Evolutionary conservation across 2,329 filamentous ascomycete species (phyloP), one percentile per base, ranked within the genome.

Genomic region (Trichoderma asperellum): DNA sequence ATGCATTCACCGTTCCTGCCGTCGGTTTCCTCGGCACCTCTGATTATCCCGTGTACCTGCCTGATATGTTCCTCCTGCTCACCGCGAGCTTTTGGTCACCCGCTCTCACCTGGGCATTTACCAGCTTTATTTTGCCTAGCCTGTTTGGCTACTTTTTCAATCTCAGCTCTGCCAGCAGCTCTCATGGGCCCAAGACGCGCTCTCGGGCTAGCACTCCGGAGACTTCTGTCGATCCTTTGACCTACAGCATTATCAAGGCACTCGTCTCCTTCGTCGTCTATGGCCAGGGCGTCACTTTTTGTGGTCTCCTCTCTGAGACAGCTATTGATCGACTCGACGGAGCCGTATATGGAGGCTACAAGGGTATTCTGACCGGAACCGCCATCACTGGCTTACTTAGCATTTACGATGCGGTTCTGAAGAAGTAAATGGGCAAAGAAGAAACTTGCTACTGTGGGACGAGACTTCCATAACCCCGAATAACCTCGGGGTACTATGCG

Each of bases 61-160:
- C 94, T 0, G 92, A 98, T 79, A 83, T 97, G 74, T 96, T 96
- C 79, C 81, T 91, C 35, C 83, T 97, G 10, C 80, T 97, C 47
- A 92, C 91, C 1, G 82, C 86, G 49, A 86, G 87, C 32, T 98
- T 97, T 85, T 98, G 95, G 95, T 89, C 88, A 0, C 91, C 94
- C 0, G 88, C 92, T 68, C 84, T 89, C 8, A 85, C 94, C 24
- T 98, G 94, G 94, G 78, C 88, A 5, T 78, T 90, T 43, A 96
- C 93, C 11, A 91, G 88, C 77, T 79, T 92, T 67, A 75, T 92
- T 55, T 73, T 95, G 34, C 95, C 95, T 1, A 83, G 90, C 61
- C 71, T 92, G 37, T 84, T 89, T 53, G 93, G 92, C 32, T 98
- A 96, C 83, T 97, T 97, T 79, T 91, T 97, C 87, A 98, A 98